phyloP scores from a whole-genome alignment of 2,329 filamentous ascomycete species.

The Orbilia ellipsospora region DNA sequence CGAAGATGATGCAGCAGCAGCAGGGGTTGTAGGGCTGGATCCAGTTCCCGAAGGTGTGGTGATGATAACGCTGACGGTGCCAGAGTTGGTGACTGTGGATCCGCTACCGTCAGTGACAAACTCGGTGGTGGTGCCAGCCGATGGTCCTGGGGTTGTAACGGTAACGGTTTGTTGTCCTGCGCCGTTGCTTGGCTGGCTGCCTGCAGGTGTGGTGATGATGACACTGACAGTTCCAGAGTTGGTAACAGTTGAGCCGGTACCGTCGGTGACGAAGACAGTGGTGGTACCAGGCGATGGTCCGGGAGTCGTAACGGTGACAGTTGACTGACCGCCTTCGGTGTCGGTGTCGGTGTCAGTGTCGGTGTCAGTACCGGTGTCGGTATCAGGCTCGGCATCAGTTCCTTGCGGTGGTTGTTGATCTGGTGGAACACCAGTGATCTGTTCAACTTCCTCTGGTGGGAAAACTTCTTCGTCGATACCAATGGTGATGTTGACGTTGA shows the following conservation, averaged over 20 bases:
- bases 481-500: conserved; percentile 5
- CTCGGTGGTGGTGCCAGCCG: not conserved
- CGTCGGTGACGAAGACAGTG: conserved; percentile 7
- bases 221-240: conserved; percentile 1
- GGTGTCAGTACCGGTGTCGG: not conserved
- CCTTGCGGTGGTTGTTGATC: conserved; percentile 1
- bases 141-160: not conserved
- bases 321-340: conserved; percentile 3
- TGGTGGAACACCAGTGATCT: conserved; percentile 1
- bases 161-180: not conserved
- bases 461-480: not conserved
- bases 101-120: not conserved
- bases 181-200: not conserved
- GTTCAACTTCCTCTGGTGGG: not conserved
- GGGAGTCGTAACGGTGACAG: conserved; percentile 3
- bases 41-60: not conserved
- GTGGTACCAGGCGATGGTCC: conserved; percentile 8
- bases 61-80: conserved; percentile 2
- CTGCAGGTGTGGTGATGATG: not conserved
- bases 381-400: conserved; percentile 7
- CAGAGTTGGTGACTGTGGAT: not conserved
- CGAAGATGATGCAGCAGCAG: too few species aligned
- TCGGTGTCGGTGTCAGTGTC: not conserved
- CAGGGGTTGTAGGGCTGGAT: too few species aligned
- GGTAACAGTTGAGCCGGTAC: not conserved